Base-by-base conservation (phyloP, 2,329 filamentous ascomycete species). In the Aspergillaceae sp. region DNA sequence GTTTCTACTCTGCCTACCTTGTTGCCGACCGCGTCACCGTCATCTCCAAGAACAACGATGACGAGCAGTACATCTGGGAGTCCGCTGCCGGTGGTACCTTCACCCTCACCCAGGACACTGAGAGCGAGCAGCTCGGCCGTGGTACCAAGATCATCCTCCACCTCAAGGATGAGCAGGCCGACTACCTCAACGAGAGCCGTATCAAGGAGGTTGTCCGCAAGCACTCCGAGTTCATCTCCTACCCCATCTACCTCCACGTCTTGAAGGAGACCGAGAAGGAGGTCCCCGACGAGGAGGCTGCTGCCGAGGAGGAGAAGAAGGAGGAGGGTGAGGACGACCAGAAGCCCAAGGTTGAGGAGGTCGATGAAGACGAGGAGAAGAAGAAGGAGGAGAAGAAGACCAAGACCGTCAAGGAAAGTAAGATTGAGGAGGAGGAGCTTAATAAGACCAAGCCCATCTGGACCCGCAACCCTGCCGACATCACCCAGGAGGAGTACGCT, bases 181-280 rank as follows among this genome's bases (percentile, higher is more conserved):
- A 97, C 73, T 98, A 95, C 83, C 80, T 97, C 60, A 94, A 97
- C 75, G 92, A 98, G 86, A 80, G 80, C 80, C 92, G 91, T 82
- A 86, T 98, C 80, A 98, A 98, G 87, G 92, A 98, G 81, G 91
- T 98, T 58, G 90, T 98, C 80, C 97, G 97, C 89, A 98, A 98
- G 87, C 92, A 98, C 86, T 97, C 92, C 69, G 92, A 98, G 79
- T 98, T 98, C 82, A 98, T 98, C 79, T 97, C 92, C 43, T 98
- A 98, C 82, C 92, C 92, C 68, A 98, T 98, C 85, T 98, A 96
- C 82, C 91, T 98, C 60, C 92, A 98, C 78, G 90, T 98, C 67
- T 75, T 86, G 72, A 98, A 98, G 86, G 92, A 98, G 87, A 90
- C 84, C 57, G 92, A 98, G 87, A 96, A 81, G 65, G 92, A 98